Base-by-base conservation (phyloP, 1,284 basidiomycete species). In the Puccinia horiana region DNA sequence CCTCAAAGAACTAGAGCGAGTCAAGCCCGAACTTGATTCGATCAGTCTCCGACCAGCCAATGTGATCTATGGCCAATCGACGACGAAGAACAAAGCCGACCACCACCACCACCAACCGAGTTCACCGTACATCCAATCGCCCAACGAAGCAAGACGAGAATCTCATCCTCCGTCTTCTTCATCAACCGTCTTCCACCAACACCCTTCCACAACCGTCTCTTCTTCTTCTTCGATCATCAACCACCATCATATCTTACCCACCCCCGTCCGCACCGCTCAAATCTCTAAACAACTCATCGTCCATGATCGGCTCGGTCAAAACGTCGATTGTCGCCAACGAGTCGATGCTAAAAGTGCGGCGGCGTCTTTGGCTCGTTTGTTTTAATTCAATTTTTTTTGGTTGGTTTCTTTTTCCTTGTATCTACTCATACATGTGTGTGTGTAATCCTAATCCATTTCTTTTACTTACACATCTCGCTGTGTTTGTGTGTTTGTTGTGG, bases 1-100 rank as follows among this genome's bases (percentile, higher is more conserved):
- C 11, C 88, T 97, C 78, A 91, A 92, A 78, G 95, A 97, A 86
- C 89, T 96, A 16, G 95, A 96, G 86, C 90, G 92, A n/a, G 90
- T 97, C 54, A 89, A 90, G 83, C 90, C 90, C 0, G 95, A 96
- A 85, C 89, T 98, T 69, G 87, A 84, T 90, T 89, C 84, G 91
- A 93, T 70, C 89, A 90, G 79, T 70, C 83, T 83, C 6, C 76
- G 79, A 5, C 83, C 84, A 29, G 83, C 83, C 12, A 84, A 83
- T 29, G 84, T 86, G 23, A 82, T 84, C 26, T 85, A 86, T 80
- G 84, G 85, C 40, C 83, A 82, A n/a, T 70, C 83, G 23, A 72
- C 84, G 14, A 29, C 76, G 23, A 67, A 18, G 56, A 79, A 6
- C 37, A 44, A 37, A n/a, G 78, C 80, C 23, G 32, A 47, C 44